phyloP scores from a whole-genome alignment of 1,284 basidiomycete genomes.

The Rhodofomes roseus region DNA sequence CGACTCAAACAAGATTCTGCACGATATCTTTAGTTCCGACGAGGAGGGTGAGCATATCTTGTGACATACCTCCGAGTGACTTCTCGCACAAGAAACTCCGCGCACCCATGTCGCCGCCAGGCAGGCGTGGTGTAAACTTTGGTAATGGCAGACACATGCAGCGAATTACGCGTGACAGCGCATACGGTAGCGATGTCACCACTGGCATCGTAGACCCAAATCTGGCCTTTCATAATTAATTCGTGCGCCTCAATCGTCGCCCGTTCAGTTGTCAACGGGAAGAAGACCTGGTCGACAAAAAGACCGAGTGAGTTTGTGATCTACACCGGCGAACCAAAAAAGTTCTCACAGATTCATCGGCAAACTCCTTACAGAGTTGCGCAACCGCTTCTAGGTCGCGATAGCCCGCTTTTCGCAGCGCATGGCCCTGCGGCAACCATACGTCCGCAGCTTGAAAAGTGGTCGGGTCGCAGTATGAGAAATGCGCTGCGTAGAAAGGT shows the following conservation, averaged over 20 bases:
- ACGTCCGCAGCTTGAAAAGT: slow-evolving; percentile 28
- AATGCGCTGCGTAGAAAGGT: slow-evolving; percentile 43
- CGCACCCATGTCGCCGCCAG: slow-evolving; percentile 42
- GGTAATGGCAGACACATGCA: slow-evolving; percentile 43
- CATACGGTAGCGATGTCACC: slow-evolving; percentile 43
- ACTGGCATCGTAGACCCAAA: slow-evolving; percentile 44
- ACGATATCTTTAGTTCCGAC: slow-evolving; percentile 5
- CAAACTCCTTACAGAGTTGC: slow-evolving; percentile 45
- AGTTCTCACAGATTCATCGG: slow-evolving; percentile 39
- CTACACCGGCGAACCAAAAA: slow-evolving; percentile 1
- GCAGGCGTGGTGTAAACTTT: slow-evolving; percentile 45
- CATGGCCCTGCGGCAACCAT: slow-evolving; percentile 27
- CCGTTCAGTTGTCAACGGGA: slow-evolving; percentile 32
- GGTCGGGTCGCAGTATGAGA: slow-evolving; percentile 35
- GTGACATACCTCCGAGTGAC: slow-evolving; percentile 37
- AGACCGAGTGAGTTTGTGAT: slow-evolving; percentile 7
- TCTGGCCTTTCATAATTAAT: slow-evolving; percentile 37
- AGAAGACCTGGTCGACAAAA: slow-evolving; percentile 29
- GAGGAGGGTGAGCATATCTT: slow-evolving; percentile 6
- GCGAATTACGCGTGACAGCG: slow-evolving; percentile 43
- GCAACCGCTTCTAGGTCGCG: slow-evolving; percentile 35
- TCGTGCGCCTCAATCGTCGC: slow-evolving; percentile 39
- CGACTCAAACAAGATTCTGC: slow-evolving; percentile 32
- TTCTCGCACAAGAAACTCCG: slow-evolving; percentile 41
- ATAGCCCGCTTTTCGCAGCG: slow-evolving; percentile 30